Conservation (phyloP, 495 filamentous ascomycete species). For the Xylaria intraflava region DNA sequence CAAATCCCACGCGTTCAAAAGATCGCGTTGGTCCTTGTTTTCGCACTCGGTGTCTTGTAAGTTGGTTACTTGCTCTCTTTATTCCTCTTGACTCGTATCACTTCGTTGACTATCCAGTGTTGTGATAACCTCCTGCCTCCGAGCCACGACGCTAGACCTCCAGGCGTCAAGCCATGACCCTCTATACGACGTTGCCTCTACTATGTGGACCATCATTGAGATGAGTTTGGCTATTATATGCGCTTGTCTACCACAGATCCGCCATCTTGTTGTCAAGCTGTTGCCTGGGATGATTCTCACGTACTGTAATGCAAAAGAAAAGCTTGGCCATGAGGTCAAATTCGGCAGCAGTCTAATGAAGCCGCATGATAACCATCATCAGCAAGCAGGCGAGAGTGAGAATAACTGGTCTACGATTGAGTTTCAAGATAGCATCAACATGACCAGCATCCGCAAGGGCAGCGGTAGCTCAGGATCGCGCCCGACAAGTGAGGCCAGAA, state of each 20-base stretch:
- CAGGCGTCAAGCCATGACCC: conserved; percentile 22
- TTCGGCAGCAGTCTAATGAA: neutral
- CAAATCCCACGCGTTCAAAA: conserved; percentile 48
- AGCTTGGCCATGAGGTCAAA: neutral
- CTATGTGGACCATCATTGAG: conserved; percentile 45
- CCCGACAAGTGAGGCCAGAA: neutral
- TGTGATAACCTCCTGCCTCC: conserved; percentile 25
- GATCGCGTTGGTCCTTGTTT: conserved; percentile 45
- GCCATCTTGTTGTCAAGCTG: neutral
- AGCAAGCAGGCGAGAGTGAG: neutral
- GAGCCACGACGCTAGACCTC: conserved; percentile 24
- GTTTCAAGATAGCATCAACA: neutral
- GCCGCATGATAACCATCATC: neutral
- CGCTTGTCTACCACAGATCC: conserved; percentile 36
- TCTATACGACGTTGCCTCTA: conserved; percentile 30
- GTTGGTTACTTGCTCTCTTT: neutral
- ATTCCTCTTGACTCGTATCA: neutral
- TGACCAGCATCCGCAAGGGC: neutral
- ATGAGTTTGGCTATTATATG: conserved; percentile 43
- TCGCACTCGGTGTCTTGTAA: conserved; percentile 48
- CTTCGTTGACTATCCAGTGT: conserved; percentile 18
- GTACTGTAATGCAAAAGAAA: neutral
- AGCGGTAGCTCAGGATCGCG: neutral
- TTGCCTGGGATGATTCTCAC: neutral
- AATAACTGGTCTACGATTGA: neutral